Evolutionary conservation across 305 asterid genomes (phyloP).

Genomic region (Solanum hybrid): DNA sequence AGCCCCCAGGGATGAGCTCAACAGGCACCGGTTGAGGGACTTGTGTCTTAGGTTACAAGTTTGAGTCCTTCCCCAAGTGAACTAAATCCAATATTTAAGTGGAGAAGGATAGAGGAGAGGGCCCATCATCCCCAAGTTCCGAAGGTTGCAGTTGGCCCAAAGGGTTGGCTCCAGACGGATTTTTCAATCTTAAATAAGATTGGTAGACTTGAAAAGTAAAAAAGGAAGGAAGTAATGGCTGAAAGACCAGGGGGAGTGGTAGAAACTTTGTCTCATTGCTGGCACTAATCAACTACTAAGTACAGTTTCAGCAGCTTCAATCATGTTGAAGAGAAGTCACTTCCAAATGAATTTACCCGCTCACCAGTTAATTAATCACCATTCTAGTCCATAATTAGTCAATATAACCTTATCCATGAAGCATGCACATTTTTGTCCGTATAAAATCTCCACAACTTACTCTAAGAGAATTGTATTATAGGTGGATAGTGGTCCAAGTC

Average conservation of each 20-base stretch:
- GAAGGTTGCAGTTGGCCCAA: not conserved
- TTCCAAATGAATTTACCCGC: not conserved
- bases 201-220: not conserved
- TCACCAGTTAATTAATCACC: not conserved
- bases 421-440: not conserved
- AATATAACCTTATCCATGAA: not conserved
- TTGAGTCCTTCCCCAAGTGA: not conserved
- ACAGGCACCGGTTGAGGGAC: not conserved
- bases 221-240: not conserved
- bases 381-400: not conserved
- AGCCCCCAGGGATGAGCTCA: not conserved
- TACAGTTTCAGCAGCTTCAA: not conserved
- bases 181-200: not conserved
- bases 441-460: not conserved
- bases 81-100: not conserved
- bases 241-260: not conserved
- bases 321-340: not conserved
- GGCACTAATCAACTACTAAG: not conserved
- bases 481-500: not conserved
- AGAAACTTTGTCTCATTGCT: not conserved
- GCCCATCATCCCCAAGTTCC: not conserved
- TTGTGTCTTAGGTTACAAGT: not conserved
- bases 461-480: not conserved
- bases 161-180: not conserved
- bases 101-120: not conserved